Evolutionary conservation across 306 rosid species (phyloP), one percentile per base, ranked within the genome.

Genomic region (Cicer bijugum): DNA sequence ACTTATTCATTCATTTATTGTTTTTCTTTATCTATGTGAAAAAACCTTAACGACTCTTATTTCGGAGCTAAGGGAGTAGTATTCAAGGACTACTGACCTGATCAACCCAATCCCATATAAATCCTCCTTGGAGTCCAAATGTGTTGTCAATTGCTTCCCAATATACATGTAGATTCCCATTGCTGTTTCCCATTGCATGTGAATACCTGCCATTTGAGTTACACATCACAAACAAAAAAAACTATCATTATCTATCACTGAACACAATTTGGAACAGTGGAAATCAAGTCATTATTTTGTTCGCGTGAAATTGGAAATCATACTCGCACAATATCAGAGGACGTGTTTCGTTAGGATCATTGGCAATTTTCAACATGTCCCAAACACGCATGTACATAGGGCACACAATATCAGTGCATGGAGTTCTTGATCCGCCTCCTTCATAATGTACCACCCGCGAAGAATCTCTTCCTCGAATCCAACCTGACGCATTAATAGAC

Each of bases 31-130:
- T 28, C 35, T 28, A 28, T 28, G 35, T 28, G 35, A 28, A 28
- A 28, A 28, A 28, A 28, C 35, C 35, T 28, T 28, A 3, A 28
- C 35, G 0, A 28, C 35, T 28, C 4, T 28, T 28, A 28, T 28
- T 28, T 28, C 35, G 5, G 35, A 28, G 35, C 35, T 28, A 28
- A 28, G 35, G 35, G 35, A 28, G 48, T 48, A 64, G 45, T 75
- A 52, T 75, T 47, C 28, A 55, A 38, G 40, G 72, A 73, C 71
- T 12, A 59, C 45, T 69, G 15, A 86, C 98, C 86, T 94, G 96
- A 84, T 94, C 97, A 82, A 88, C 98, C 98, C 98, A 94, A 5
- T 94, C 98, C 98, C 98, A 94, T 82, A 94, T 91, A 82, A 94
- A 94, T 76, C 98, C 98, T 52, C 98, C 98, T 84, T 94, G 98